Conservation (phyloP, 2,329 filamentous ascomycete genomes). For the Diaporthe citriasiana region DNA sequence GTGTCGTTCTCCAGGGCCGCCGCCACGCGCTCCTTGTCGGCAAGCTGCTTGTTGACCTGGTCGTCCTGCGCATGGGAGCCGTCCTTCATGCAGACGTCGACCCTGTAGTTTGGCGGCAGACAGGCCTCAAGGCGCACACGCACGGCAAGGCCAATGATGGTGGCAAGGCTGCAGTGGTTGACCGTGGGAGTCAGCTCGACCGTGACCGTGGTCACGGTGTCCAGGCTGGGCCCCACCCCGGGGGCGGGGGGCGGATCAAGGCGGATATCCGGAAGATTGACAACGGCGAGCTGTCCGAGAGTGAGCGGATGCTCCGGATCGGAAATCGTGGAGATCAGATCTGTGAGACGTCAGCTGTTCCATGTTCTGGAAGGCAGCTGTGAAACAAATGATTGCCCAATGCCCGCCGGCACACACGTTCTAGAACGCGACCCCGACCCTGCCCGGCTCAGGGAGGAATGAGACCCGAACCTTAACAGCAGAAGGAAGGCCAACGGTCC, state of each 20-base stretch:
- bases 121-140: constrained; percentile 92
- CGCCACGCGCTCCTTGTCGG: constrained; percentile 95
- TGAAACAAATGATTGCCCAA: constrained; percentile 19
- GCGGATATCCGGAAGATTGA: constrained; percentile 94
- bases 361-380: constrained; percentile 43
- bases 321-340: constrained; percentile 93
- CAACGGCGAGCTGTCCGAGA: constrained; percentile 91
- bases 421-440: constrained; percentile 22
- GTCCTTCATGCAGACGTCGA: constrained; percentile 95
- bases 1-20: constrained; percentile 95
- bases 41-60: constrained; percentile 96
- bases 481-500: background rate
- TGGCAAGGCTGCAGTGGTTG: constrained; percentile 95
- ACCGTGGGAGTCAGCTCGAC: constrained; percentile 97
- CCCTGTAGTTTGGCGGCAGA: constrained; percentile 89
- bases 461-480: constrained; percentile 18
- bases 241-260: constrained; percentile 78
- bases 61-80: constrained; percentile 96
- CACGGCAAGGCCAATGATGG: constrained; percentile 94
- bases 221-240: constrained; percentile 62
- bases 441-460: constrained; percentile 18
- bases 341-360: constrained; percentile 64
- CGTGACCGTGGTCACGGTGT: constrained; percentile 78
- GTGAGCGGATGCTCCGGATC: constrained; percentile 97
- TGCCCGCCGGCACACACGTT: constrained; percentile 16